These are phyloP conservation scores for Apocynum venetum DNA, from an alignment of 257 asterid genomes.

Conservation along the genomic window DNA sequence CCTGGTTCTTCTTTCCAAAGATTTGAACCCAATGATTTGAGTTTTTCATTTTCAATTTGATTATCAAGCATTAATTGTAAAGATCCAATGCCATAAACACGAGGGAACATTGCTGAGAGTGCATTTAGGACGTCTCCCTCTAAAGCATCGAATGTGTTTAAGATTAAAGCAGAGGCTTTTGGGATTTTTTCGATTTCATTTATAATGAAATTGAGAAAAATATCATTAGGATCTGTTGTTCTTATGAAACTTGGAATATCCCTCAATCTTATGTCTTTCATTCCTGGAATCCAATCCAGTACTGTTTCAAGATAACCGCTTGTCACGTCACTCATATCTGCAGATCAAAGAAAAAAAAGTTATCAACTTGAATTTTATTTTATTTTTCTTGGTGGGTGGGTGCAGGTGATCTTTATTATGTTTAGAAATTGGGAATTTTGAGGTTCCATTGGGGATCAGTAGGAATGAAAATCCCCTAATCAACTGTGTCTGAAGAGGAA, in stretches of 20 bases:
- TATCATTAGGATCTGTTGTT: constrained; percentile 40
- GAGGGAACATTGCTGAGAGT: constrained; percentile 30
- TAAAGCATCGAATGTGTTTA: constrained; percentile 51
- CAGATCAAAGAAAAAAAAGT: background rate
- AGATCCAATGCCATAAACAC: constrained; percentile 38
- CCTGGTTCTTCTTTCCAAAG: constrained; percentile 46
- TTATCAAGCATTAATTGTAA: constrained; percentile 28
- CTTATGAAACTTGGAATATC: constrained; percentile 55
- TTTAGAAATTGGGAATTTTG: too few species aligned
- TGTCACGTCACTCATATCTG: constrained; percentile 39
- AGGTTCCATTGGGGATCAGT: too few species aligned
- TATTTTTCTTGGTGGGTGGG: too few species aligned
- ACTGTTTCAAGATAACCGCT: constrained; percentile 39
- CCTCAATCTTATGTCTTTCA: constrained; percentile 32
- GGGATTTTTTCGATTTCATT: constrained; percentile 24
- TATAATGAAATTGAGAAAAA: constrained; percentile 33
- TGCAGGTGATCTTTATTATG: too few species aligned
- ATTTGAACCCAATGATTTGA: constrained; percentile 24
- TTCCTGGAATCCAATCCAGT: constrained; percentile 37
- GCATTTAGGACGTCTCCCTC: constrained; percentile 31
- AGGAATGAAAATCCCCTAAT: too few species aligned
- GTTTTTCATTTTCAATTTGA: constrained; percentile 20
- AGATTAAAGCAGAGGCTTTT: constrained; percentile 29
- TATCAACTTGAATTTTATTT: too few species aligned
- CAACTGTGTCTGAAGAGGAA: too few species aligned